Conservation (phyloP, 1,284 basidiomycete species). For the Fistulina hepatica region DNA sequence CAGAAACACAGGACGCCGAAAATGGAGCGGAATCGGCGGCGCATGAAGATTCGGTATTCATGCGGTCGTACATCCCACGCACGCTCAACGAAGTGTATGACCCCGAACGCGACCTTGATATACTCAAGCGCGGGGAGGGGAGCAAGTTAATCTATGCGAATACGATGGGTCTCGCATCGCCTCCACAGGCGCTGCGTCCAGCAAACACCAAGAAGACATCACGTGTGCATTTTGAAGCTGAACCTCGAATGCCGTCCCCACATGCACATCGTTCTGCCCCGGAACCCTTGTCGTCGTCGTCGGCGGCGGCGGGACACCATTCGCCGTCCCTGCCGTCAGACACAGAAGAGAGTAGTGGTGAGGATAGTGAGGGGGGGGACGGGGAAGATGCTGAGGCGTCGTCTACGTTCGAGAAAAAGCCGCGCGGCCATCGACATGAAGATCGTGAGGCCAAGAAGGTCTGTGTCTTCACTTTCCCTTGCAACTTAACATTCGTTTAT, state of each 20-base stretch:
- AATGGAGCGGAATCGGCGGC: slow-evolving; percentile 8
- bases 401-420: slow-evolving; percentile 29
- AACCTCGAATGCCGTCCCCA: too few species aligned
- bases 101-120: slow-evolving; percentile 80
- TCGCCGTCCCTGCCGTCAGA: slow-evolving; percentile 21
- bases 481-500: slow-evolving; percentile 3
- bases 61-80: slow-evolving; percentile 86
- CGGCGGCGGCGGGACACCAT: slow-evolving; percentile 14
- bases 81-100: slow-evolving; percentile 86
- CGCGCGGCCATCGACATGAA: slow-evolving; percentile 82
- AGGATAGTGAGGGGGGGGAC: slow-evolving; percentile 17
- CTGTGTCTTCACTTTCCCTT: slow-evolving; percentile 11
- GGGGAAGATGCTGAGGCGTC: slow-evolving; percentile 27
- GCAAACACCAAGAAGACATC: slow-evolving; percentile 3
- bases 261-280: too few species aligned
- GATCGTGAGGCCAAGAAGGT: slow-evolving; percentile 90
- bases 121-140: slow-evolving; percentile 59
- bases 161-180: slow-evolving; percentile 69
- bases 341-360: slow-evolving; percentile 23
- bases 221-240: too few species aligned
- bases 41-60: slow-evolving; percentile 81
- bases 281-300: slow-evolving; percentile 16
- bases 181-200: slow-evolving; percentile 16
- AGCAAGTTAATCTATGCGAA: slow-evolving; percentile 75
- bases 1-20: not conserved